Conservation (phyloP, 2,329 filamentous ascomycete genomes). For the Pseudopyrenochaeta lycopersici region DNA sequence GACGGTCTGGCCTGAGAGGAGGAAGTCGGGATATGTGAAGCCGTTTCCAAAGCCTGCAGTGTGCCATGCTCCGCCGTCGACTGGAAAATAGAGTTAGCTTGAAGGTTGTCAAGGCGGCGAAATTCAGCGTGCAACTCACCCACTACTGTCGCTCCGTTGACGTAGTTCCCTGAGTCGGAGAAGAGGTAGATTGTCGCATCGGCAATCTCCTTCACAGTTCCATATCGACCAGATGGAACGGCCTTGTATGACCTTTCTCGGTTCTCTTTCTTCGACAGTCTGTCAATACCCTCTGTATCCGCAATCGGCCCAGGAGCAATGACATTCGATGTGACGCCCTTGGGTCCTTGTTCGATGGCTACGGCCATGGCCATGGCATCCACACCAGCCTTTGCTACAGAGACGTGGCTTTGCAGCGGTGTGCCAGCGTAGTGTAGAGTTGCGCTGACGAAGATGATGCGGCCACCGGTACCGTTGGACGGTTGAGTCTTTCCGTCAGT, state of each 20-base stretch:
- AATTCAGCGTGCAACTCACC: constrained; percentile 60
- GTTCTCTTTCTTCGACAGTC: constrained; percentile 49
- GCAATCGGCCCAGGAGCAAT: constrained; percentile 88
- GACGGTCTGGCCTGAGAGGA: constrained; percentile 63
- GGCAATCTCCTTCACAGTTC: constrained; percentile 85
- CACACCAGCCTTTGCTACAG: constrained; percentile 88
- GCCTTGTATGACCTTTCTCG: constrained; percentile 39
- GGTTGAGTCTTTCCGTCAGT: constrained; percentile 64
- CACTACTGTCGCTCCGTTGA: constrained; percentile 84
- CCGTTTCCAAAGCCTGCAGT: constrained; percentile 48
- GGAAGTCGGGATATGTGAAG: constrained; percentile 66
- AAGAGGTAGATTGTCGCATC: constrained; percentile 93
- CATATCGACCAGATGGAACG: constrained; percentile 79
- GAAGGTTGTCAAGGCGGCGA: too few relatives aligned
- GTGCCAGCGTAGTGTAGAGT: constrained; percentile 90
- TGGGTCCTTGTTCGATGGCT: constrained; percentile 88
- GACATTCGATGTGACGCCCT: constrained; percentile 86
- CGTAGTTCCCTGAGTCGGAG: constrained; percentile 83
- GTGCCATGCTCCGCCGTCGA: constrained; percentile 64
- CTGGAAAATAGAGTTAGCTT: constrained; percentile 40
- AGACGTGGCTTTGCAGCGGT: constrained; percentile 88
- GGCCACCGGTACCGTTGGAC: constrained; percentile 70
- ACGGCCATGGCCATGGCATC: constrained; percentile 84
- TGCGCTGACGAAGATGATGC: constrained; percentile 89
- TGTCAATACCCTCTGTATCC: constrained; percentile 73